These are phyloP conservation scores for Lachnellula hyalina DNA, from an alignment of 2,329 filamentous ascomycete genomes.

Conservation along the genomic window DNA sequence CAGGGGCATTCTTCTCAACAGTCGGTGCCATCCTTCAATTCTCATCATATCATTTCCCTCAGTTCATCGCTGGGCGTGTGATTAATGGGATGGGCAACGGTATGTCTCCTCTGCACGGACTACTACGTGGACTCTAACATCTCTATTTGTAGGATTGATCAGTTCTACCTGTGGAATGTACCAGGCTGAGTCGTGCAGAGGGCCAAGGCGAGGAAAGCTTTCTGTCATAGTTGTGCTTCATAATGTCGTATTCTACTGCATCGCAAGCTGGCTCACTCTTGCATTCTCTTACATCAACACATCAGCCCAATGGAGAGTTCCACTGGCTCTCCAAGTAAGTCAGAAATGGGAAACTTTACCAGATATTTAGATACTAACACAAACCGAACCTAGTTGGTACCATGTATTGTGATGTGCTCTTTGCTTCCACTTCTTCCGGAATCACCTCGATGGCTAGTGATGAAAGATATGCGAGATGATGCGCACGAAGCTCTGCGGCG, in stretches of 20 bases:
- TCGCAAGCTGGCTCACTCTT: slow-evolving; percentile 32
- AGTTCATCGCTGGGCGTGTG: slow-evolving; percentile 46
- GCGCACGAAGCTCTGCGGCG: slow-evolving; percentile 26
- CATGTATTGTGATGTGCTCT: background rate
- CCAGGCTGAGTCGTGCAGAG: slow-evolving; percentile 18
- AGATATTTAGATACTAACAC: background rate
- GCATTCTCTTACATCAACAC: slow-evolving; percentile 25
- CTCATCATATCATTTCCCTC: slow-evolving; percentile 39
- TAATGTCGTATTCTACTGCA: slow-evolving; percentile 54
- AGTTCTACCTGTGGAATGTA: slow-evolving; percentile 19
- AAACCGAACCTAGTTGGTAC: slow-evolving; percentile 2
- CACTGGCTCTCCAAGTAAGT: slow-evolving; percentile 40
- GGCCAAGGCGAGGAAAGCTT: slow-evolving; percentile 17
- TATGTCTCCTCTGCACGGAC: slow-evolving; percentile 30
- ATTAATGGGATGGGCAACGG: slow-evolving; percentile 45
- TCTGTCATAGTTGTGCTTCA: slow-evolving; percentile 38
- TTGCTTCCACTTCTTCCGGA: slow-evolving; percentile 32
- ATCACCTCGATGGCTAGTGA: slow-evolving; percentile 31
- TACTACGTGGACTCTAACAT: background rate
- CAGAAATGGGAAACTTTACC: slow-evolving; percentile 24
- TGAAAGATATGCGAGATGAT: slow-evolving; percentile 29
- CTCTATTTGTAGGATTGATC: slow-evolving; percentile 8
- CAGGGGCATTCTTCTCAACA: slow-evolving; percentile 11
- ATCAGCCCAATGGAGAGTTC: slow-evolving; percentile 46
- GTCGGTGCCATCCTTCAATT: slow-evolving; percentile 42